Evolutionary conservation across 2,329 filamentous ascomycete species (phyloP).

Genomic region (Beauveria medogensis): DNA sequence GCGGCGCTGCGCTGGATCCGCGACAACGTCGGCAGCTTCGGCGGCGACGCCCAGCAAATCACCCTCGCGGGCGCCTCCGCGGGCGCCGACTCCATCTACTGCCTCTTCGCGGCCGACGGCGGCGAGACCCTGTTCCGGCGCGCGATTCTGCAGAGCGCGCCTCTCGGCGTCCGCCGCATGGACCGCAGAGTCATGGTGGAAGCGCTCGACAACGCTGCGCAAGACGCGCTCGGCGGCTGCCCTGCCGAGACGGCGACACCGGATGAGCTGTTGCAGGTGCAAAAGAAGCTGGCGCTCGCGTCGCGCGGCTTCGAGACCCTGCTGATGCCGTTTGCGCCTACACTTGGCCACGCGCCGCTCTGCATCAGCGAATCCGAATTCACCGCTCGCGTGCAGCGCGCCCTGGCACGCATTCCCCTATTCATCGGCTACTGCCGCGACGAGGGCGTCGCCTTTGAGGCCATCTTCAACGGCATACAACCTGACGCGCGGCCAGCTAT

Average conservation of each 20-base stretch:
- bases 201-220: background rate
- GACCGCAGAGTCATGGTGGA: conserved; percentile 10
- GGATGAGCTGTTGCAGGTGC: conserved; percentile 6
- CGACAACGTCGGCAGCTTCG: conserved; percentile 56
- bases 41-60: conserved; percentile 54
- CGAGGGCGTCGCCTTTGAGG: conserved; percentile 10
- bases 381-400: background rate
- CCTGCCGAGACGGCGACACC: background rate
- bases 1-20: conserved; percentile 53
- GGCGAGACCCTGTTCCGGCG: conserved; percentile 11
- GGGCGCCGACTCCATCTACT: conserved; percentile 41
- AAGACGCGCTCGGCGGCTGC: background rate
- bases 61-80: conserved; percentile 56
- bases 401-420: background rate
- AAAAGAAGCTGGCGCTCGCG: conserved; percentile 5
- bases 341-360: conserved; percentile 7
- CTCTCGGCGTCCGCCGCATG: conserved; percentile 8
- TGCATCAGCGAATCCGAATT: background rate
- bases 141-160: conserved; percentile 14
- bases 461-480: background rate
- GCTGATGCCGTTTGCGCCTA: conserved; percentile 10
- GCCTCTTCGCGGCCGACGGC: conserved; percentile 11
- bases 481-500: background rate
- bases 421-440: conserved; percentile 9
- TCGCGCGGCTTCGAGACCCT: conserved; percentile 3